These are phyloP conservation scores for Globisporangium nodosum DNA, from an alignment of 352 stramenopile genomes.

Conservation along the genomic window DNA sequence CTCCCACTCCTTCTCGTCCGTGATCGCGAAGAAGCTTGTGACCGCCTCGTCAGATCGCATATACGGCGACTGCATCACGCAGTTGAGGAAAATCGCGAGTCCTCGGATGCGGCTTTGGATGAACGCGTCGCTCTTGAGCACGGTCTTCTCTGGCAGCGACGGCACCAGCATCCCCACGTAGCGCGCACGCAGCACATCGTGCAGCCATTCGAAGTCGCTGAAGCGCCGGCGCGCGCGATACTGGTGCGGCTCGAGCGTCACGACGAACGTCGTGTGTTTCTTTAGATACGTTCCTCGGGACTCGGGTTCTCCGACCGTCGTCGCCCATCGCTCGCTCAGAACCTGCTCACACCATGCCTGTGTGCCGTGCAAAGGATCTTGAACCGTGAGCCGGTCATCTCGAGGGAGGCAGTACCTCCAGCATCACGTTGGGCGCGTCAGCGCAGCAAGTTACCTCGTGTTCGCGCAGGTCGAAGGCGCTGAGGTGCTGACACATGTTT, in stretches of 20 bases:
- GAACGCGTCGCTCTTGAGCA: slow-evolving; percentile 47
- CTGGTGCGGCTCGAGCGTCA: slow-evolving; percentile 27
- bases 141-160: slow-evolving; percentile 63
- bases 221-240: slow-evolving; percentile 49
- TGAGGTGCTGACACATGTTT: slow-evolving; percentile 18
- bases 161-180: slow-evolving; percentile 65
- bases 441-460: slow-evolving; percentile 18
- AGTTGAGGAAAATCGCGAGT: slow-evolving; percentile 50
- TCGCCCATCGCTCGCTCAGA: background rate
- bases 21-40: slow-evolving; percentile 35
- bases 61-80: slow-evolving; percentile 53
- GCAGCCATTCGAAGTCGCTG: slow-evolving; percentile 76
- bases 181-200: slow-evolving; percentile 41
- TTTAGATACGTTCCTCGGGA: slow-evolving; percentile 55
- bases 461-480: slow-evolving; percentile 17
- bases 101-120: slow-evolving; percentile 57
- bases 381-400: background rate
- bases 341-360: slow-evolving; percentile 11
- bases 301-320: slow-evolving; percentile 46
- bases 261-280: slow-evolving; percentile 67
- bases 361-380: background rate
- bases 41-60: slow-evolving; percentile 49
- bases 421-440: background rate
- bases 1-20: slow-evolving; percentile 55
- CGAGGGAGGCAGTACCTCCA: no score